phyloP scores from a whole-genome alignment of 2,329 filamentous ascomycete genomes.

The Xylaria sp. region DNA sequence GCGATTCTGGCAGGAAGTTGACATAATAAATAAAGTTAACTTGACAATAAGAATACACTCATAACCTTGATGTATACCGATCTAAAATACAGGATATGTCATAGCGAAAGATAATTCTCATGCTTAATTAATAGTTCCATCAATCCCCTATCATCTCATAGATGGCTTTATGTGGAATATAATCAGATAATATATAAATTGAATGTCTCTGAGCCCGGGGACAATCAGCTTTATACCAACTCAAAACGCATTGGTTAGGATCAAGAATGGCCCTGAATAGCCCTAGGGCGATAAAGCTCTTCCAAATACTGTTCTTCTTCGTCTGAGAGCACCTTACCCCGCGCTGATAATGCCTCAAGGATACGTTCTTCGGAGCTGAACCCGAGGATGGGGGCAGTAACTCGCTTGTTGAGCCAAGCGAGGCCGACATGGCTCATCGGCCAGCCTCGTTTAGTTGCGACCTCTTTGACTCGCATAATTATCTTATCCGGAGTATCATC shows the following conservation, averaged over 20 bases:
- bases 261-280: constrained; percentile 10
- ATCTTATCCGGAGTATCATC: not conserved
- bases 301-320: constrained; percentile 16
- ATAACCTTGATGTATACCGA: too few relatives aligned
- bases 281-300: constrained; percentile 7
- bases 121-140: too few relatives aligned
- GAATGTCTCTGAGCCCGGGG: too few relatives aligned
- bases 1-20: too few relatives aligned
- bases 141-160: too few relatives aligned
- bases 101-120: too few relatives aligned
- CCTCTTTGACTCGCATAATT: constrained; percentile 1
- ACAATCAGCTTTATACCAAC: not conserved
- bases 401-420: constrained; percentile 3
- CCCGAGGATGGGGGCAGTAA: constrained; percentile 1
- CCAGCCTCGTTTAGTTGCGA: constrained; percentile 3
- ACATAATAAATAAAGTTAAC: too few relatives aligned
- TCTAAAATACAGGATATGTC: too few relatives aligned
- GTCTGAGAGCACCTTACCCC: constrained; percentile 5
- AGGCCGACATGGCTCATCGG: constrained; percentile 10
- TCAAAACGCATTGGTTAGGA: not conserved
- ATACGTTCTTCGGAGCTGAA: constrained; percentile 14
- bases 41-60: too few relatives aligned
- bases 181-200: too few relatives aligned
- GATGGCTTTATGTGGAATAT: too few relatives aligned
- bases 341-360: constrained; percentile 1